phyloP scores from a whole-genome alignment of 2,329 filamentous ascomycete genomes.

The Apiospora phragmitis region DNA sequence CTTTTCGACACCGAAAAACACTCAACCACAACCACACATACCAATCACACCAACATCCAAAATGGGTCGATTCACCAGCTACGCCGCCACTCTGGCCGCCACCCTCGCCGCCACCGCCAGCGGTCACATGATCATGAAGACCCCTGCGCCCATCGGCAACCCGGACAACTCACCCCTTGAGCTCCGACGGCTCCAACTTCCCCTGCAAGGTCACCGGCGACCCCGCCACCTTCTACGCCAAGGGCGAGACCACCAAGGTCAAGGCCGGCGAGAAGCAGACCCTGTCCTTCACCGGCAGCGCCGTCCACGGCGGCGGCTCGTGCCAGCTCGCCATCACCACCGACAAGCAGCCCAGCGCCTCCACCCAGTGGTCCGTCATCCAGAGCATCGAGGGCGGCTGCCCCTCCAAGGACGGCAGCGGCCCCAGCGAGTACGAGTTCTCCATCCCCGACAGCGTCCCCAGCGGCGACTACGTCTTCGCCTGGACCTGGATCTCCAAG shows the following conservation, averaged over 20 bases:
- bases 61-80: slow-evolving; percentile 10
- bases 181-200: slow-evolving; percentile 49
- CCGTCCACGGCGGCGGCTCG: slow-evolving; percentile 71
- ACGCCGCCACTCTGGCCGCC: slow-evolving; percentile 43
- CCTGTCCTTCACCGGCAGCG: slow-evolving; percentile 58
- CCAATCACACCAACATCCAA: slow-evolving; percentile 2
- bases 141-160: slow-evolving; percentile 54
- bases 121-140: slow-evolving; percentile 64
- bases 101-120: slow-evolving; percentile 48
- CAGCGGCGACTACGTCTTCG: slow-evolving; percentile 65
- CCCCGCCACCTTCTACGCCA: slow-evolving; percentile 31
- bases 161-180: slow-evolving; percentile 59
- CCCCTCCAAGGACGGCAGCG: slow-evolving; percentile 46
- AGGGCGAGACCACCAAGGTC: slow-evolving; percentile 40
- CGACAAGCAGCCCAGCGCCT: slow-evolving; percentile 42
- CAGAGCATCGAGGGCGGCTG: slow-evolving; percentile 70
- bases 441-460: slow-evolving; percentile 60
- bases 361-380: slow-evolving; percentile 67
- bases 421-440: slow-evolving; percentile 55
- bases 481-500: slow-evolving; percentile 77
- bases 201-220: slow-evolving; percentile 60
- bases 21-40: not conserved
- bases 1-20: not conserved
- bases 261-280: slow-evolving; percentile 43
- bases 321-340: slow-evolving; percentile 72